Evolutionary conservation across 2,329 filamentous ascomycete genomes (phyloP), one percentile per base, ranked within the genome.

Genomic region (Karstenula rhodostoma): DNA sequence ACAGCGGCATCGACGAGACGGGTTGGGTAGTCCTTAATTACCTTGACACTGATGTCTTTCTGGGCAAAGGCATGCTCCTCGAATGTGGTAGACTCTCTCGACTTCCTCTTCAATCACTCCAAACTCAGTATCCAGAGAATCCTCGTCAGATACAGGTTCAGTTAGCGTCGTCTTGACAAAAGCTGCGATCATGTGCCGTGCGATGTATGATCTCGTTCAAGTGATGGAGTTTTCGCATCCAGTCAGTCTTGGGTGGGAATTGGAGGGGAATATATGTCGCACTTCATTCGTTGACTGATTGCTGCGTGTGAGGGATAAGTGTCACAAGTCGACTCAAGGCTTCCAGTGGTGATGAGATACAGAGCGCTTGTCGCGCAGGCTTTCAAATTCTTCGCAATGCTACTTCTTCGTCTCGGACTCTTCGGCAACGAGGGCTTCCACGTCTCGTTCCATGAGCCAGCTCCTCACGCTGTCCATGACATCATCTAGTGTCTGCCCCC

Each of bases 381-480:
- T 13, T 40, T 15, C 19, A 29, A 32, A 43, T 44, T 33, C 15
- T 40, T n/a, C 37, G 37, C 37, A 40, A n/a, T 7, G 53, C 70
- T 53, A 71, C 52, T 70, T 73, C 48, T 64, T 64, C 27, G 22
- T 43, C 33, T 63, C 59, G 5, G 57, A 63, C 37, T 79, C 76
- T 48, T 78, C 76, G 29, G 77, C 76, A 43, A 92, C 82, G 66
- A 97, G 78, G 5, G 84, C 85, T 73, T 91, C 85, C 40, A 97
- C 87, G 63, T 96, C 94, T 66, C 85, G 85, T 63, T 90, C 88
- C 46, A 88, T 84, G 66, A 95, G 83, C 92, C 92, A 97, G 46
- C 84, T 84, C 66, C 85, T 85, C 13, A 94, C 91, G 65, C 91
- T 93, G 19, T 90, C 86, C 85, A 97, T 92, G 63, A 97, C 81